These are phyloP conservation scores for Drechslerella coelobrocha DNA, from an alignment of 2,329 filamentous ascomycete genomes.

Conservation along the genomic window DNA sequence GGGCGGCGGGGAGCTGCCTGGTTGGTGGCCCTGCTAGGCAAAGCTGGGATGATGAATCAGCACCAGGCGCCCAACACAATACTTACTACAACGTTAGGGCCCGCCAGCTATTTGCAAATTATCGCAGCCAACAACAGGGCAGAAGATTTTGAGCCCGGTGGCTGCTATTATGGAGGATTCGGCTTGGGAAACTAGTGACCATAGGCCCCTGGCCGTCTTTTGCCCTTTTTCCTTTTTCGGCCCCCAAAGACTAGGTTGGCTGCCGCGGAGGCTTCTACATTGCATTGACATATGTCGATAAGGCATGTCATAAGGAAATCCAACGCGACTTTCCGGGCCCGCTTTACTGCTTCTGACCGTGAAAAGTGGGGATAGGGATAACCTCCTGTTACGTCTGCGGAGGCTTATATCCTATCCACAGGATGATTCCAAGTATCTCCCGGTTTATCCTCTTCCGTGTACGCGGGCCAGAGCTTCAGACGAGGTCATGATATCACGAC, in stretches of 20 bases:
- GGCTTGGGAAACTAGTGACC: background rate
- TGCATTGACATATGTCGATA: background rate
- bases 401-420: conserved; percentile 33
- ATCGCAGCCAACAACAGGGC: background rate
- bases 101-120: conserved; percentile 24
- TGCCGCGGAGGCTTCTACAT: conserved; percentile 10
- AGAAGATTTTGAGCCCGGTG: background rate
- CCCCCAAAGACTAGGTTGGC: background rate
- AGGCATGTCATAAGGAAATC: background rate
- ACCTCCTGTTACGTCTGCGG: conserved; percentile 25
- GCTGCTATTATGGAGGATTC: conserved; percentile 7
- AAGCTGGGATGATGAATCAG: conserved; percentile 13
- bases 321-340: conserved; percentile 40
- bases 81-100: conserved; percentile 20
- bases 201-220: too few relatives aligned
- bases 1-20: conserved; percentile 37
- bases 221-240: conserved; percentile 4
- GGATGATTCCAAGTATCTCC: conserved; percentile 30
- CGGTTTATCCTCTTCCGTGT: background rate
- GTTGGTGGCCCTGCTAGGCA: conserved; percentile 21
- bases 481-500: background rate
- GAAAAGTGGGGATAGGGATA: conserved; percentile 26
- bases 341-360: conserved; percentile 43
- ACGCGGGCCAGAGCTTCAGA: too few relatives aligned
- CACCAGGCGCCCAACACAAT: conserved; percentile 44